Evolutionary conservation across 352 stramenopile genomes (phyloP).

Genomic region (Pythium sp.): DNA sequence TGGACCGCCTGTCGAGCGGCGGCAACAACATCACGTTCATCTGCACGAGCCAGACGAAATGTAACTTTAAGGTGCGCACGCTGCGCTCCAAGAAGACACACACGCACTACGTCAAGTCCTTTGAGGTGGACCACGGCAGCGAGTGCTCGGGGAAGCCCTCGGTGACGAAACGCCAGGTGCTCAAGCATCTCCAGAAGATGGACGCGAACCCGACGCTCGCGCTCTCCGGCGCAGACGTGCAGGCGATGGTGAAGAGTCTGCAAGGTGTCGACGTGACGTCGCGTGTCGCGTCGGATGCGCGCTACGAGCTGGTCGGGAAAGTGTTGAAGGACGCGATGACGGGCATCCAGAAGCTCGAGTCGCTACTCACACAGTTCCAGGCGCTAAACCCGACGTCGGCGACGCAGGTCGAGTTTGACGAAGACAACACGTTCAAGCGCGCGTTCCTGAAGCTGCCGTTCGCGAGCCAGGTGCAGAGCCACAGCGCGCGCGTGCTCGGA

Average conservation of each 20-base stretch:
- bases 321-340: conserved; percentile 32
- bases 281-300: conserved; percentile 40
- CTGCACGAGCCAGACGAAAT: conserved; percentile 43
- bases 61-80: conserved; percentile 38
- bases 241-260: conserved; percentile 33
- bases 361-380: conserved; percentile 40
- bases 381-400: conserved; percentile 31
- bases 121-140: conserved; percentile 28
- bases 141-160: conserved; percentile 35
- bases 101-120: conserved; percentile 27
- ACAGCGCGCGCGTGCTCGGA: conserved; percentile 30
- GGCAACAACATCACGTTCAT: conserved; percentile 54
- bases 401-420: conserved; percentile 30
- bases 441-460: conserved; percentile 48
- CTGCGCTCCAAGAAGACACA: conserved; percentile 6
- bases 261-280: conserved; percentile 35
- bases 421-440: conserved; percentile 31
- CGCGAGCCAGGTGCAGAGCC: conserved; percentile 26
- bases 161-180: conserved; percentile 39
- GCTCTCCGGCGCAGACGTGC: conserved; percentile 33
- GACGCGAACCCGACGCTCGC: conserved; percentile 29
- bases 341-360: conserved; percentile 49
- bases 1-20: conserved; percentile 35
- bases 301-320: conserved; percentile 23
- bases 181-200: conserved; percentile 29